phyloP scores from a whole-genome alignment of 2,329 filamentous ascomycete species.

The Ceratocystis cacaofunesta region DNA sequence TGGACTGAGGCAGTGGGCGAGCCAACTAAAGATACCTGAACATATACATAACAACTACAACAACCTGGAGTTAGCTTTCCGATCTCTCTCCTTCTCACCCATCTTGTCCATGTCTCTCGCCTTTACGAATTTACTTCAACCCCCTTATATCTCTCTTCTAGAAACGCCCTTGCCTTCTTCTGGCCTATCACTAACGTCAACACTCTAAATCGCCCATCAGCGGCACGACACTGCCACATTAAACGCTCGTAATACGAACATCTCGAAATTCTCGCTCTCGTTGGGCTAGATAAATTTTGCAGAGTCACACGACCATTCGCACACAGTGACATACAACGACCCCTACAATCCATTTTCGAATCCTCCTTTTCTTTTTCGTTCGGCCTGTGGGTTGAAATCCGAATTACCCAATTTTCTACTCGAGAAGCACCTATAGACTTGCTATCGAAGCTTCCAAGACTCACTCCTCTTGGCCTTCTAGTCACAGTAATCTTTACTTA shows the following conservation, averaged over 20 bases:
- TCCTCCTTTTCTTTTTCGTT: not conserved
- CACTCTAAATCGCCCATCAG: not conserved
- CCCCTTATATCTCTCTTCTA: not conserved
- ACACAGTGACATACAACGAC: not conserved
- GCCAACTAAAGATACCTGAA: not conserved
- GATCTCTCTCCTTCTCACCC: not conserved
- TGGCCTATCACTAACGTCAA: not conserved
- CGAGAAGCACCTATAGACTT: too few species aligned
- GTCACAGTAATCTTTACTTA: not conserved
- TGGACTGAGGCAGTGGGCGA: constrained; percentile 3
- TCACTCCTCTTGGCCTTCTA: too few species aligned
- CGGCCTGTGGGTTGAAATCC: not conserved
- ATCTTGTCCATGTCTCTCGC: not conserved
- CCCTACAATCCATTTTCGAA: not conserved
- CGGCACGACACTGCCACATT: not conserved
- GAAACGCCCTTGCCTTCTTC: not conserved
- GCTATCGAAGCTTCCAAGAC: too few species aligned
- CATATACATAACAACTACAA: not conserved
- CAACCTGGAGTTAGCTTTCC: not conserved
- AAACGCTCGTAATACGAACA: not conserved
- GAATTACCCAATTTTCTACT: not conserved
- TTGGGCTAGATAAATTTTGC: not conserved
- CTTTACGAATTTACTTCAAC: not conserved
- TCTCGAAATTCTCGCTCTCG: not conserved
- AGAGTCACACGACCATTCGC: not conserved